Percentiles rank a stretch among this genome's conserved stretches.
Conservation (phyloP, 2,329 filamentous ascomycete genomes). For the Fusarium pseudograminearum region DNA sequence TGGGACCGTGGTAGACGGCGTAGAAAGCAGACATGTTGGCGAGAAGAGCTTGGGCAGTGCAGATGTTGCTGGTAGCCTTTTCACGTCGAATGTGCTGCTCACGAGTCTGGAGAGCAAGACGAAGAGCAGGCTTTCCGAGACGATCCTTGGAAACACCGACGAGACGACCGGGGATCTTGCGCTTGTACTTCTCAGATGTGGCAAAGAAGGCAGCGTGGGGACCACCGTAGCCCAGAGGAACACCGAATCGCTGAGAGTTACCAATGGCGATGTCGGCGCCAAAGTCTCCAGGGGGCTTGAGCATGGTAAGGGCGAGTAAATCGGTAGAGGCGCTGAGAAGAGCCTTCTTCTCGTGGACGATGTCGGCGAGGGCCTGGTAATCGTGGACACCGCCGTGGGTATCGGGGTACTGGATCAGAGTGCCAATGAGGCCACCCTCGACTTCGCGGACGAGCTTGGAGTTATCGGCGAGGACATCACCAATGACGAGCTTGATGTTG, state of each 20-base stretch:
- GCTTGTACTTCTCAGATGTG: constrained; percentile 81
- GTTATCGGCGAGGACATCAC: constrained; percentile 76
- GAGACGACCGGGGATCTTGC: constrained; percentile 90
- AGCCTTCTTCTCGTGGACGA: constrained; percentile 81
- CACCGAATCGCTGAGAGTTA: constrained; percentile 89
- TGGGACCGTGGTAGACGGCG: constrained; percentile 90
- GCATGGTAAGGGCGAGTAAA: constrained; percentile 84
- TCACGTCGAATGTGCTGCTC: constrained; percentile 97
- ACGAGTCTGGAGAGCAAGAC: constrained; percentile 86
- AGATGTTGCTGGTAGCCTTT: constrained; percentile 97
- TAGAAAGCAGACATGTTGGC: constrained; percentile 98
- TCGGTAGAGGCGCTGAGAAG: constrained; percentile 91
- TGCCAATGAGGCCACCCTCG: constrained; percentile 85
- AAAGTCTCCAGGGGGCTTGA: constrained; percentile 92
- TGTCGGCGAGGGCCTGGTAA: constrained; percentile 77
- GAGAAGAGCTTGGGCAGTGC: constrained; percentile 91
- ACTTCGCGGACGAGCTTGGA: constrained; percentile 77
- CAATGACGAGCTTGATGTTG: constrained; percentile 81
- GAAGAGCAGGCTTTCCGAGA: constrained; percentile 70
- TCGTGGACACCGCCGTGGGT: constrained; percentile 86
- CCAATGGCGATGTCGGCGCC: constrained; percentile 96
- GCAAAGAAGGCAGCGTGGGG: constrained; percentile 97
- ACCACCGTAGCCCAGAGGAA: constrained; percentile 91
- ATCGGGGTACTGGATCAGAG: constrained; percentile 92
- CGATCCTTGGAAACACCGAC: constrained; percentile 93